Percentiles rank a stretch among this genome's conserved stretches.
Evolutionary conservation across 306 rosid genomes (phyloP).

Genomic region (Corylus avellana): DNA sequence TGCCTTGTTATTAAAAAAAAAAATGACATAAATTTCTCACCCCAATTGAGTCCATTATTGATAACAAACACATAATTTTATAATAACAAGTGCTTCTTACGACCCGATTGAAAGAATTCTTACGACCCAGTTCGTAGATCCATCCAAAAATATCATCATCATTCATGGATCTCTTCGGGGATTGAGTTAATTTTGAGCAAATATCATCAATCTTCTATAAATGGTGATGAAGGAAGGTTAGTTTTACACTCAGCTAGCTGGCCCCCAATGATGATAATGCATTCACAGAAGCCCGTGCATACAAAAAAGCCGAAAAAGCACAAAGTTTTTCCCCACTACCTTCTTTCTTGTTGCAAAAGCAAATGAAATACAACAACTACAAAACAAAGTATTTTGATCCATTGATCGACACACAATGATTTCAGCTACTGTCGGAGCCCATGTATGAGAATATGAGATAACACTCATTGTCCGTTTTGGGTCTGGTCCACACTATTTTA

Average conservation of each 20-base stretch:
- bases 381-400: constrained; percentile 17
- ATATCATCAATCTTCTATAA: neutral
- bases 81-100: too few species aligned
- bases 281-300: constrained; percentile 30
- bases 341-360: constrained; percentile 1
- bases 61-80: too few species aligned
- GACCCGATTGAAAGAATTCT: too few species aligned
- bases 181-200: neutral
- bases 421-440: too few species aligned
- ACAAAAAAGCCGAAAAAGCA: constrained; percentile 33
- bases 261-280: constrained; percentile 12
- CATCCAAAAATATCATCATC: too few species aligned
- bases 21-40: too few species aligned
- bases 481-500: too few species aligned
- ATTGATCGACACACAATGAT: neutral
- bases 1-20: neutral
- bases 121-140: too few species aligned
- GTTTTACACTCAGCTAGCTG: constrained; percentile 25
- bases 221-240: neutral
- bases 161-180: too few species aligned
- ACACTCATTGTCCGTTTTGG: too few species aligned
- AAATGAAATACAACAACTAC: constrained; percentile 1
- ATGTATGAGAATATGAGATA: too few species aligned
- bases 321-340: constrained; percentile 25
- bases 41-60: too few species aligned